Evolutionary conservation across 2,329 filamentous ascomycete species (phyloP), one percentile per base, ranked within the genome.

Genomic region (Aciculosporium take): DNA sequence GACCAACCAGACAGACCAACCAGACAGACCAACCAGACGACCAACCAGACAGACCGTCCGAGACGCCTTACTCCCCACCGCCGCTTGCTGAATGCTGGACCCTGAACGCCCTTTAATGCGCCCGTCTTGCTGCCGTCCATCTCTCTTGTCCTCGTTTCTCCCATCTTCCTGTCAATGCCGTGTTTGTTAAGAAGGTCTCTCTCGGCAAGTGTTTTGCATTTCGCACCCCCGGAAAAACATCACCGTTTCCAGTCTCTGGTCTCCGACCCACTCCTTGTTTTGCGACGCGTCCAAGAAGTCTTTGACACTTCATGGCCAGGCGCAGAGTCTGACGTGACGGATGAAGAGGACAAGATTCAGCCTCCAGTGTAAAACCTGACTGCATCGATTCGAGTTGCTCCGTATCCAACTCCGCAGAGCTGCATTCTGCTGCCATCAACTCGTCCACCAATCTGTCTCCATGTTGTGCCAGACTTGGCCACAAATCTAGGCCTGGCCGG

Each of bases 231-330:
- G n/a, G n/a, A n/a, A n/a, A n/a, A 7, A 30, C 13, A 5, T n/a
- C 28, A 24, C 13, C 17, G 17, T 4, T 15, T 34, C 9, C 10
- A 17, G 3, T 18, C 13, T 1, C 4, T 24, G 7, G 5, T 27
- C 7, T 13, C 15, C 23, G 7, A 18, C 21, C 9, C 35, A 23
- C 21, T 20, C n/a, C 25, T 18, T 21, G 25, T 31, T 31, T 36
- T 36, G 20, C 27, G 7, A 28, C 7, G 8, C 27, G n/a, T n/a
- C n/a, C n/a, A n/a, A n/a, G n/a, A n/a, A n/a, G n/a, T n/a, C n/a
- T n/a, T n/a, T n/a, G n/a, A n/a, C n/a, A n/a, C n/a, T n/a, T n/a
- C 34, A 41, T 42, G 35, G 18, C 15, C 35, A 29, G 35, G 36
- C 17, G 17, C 23, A 29, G n/a, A n/a, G n/a, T n/a, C n/a, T n/a